These are phyloP conservation scores for Fonsecaea pedrosoi DNA, from an alignment of 2,329 filamentous ascomycete species.

Conservation along the genomic window DNA sequence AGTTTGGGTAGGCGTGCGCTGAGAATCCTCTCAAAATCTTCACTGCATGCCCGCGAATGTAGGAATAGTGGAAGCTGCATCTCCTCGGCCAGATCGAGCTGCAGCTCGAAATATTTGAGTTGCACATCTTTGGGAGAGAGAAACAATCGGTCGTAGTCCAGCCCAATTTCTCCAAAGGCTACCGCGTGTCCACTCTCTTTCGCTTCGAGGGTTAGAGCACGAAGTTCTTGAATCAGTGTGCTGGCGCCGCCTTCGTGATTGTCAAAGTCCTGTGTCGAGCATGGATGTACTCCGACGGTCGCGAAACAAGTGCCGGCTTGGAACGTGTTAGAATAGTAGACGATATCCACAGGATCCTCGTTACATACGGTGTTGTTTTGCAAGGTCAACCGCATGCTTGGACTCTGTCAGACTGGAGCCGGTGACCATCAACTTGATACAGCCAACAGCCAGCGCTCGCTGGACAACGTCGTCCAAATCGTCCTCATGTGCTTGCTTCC, in stretches of 20 bases:
- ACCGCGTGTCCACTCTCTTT: slow-evolving; percentile 67
- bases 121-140: slow-evolving; percentile 81
- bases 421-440: slow-evolving; percentile 88
- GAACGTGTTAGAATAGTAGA: slow-evolving; percentile 21
- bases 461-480: slow-evolving; percentile 69
- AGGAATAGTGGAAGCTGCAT: slow-evolving; percentile 87
- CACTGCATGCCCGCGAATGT: slow-evolving; percentile 85
- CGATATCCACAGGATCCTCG: background rate
- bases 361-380: slow-evolving; percentile 72
- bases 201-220: slow-evolving; percentile 66
- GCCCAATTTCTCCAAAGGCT: slow-evolving; percentile 92
- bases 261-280: slow-evolving; percentile 80
- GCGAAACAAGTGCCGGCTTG: slow-evolving; percentile 81
- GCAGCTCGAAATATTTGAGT: slow-evolving; percentile 80
- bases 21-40: slow-evolving; percentile 80
- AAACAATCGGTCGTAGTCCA: slow-evolving; percentile 92
- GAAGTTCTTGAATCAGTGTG: slow-evolving; percentile 64
- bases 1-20: slow-evolving; percentile 68
- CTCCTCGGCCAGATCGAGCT: slow-evolving; percentile 77
- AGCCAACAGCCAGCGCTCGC: slow-evolving; percentile 78
- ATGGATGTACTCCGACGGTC: slow-evolving; percentile 94
- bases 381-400: slow-evolving; percentile 73
- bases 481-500: slow-evolving; percentile 65
- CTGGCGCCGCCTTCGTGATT: slow-evolving; percentile 56
- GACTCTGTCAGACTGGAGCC: slow-evolving; percentile 86